These are phyloP conservation scores for Cocos nucifera DNA, from an alignment of 176 grass and related monocot genomes.

Conservation along the genomic window DNA sequence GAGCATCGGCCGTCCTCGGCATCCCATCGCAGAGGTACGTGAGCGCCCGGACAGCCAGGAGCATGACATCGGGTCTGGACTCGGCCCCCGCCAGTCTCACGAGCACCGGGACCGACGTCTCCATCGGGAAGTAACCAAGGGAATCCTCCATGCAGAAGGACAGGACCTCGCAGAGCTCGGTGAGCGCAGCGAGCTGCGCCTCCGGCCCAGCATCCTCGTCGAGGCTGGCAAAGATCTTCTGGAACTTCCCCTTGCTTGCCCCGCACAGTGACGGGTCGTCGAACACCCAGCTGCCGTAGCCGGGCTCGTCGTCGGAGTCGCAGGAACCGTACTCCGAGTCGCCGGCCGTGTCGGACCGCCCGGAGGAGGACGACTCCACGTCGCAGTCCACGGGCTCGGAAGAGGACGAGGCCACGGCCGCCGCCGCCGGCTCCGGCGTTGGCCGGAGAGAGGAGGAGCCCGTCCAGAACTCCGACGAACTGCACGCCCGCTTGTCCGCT, in stretches of 20 bases:
- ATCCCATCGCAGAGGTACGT: slow-evolving; percentile 89
- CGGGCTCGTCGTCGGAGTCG: slow-evolving; percentile 19
- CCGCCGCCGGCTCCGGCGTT: neutral
- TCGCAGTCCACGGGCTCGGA: slow-evolving; percentile 26
- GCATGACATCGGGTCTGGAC: slow-evolving; percentile 47
- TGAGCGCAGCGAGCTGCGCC: slow-evolving; percentile 38
- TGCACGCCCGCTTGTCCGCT: slow-evolving; percentile 86
- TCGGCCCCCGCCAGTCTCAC: slow-evolving; percentile 36
- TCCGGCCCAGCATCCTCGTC: slow-evolving; percentile 31
- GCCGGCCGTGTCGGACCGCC: slow-evolving; percentile 9
- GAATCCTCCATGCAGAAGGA: slow-evolving; percentile 78
- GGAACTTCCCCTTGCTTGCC: slow-evolving; percentile 24
- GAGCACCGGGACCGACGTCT: slow-evolving; percentile 50
- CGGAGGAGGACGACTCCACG: slow-evolving; percentile 54
- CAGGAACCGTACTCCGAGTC: slow-evolving; percentile 53
- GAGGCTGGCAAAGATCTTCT: slow-evolving; percentile 49
- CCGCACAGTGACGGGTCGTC: slow-evolving; percentile 18
- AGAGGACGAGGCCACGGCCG: neutral
- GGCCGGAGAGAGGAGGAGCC: neutral
- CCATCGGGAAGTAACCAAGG: slow-evolving; percentile 44
- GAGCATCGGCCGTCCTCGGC: slow-evolving; percentile 55
- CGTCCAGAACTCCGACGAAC: slow-evolving; percentile 22
- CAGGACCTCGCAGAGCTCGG: slow-evolving; percentile 82
- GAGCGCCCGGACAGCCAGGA: slow-evolving; percentile 72
- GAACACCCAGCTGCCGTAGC: neutral